Evolutionary conservation across 2,329 filamentous ascomycete genomes (phyloP).

Genomic region (Xylaria sp.): DNA sequence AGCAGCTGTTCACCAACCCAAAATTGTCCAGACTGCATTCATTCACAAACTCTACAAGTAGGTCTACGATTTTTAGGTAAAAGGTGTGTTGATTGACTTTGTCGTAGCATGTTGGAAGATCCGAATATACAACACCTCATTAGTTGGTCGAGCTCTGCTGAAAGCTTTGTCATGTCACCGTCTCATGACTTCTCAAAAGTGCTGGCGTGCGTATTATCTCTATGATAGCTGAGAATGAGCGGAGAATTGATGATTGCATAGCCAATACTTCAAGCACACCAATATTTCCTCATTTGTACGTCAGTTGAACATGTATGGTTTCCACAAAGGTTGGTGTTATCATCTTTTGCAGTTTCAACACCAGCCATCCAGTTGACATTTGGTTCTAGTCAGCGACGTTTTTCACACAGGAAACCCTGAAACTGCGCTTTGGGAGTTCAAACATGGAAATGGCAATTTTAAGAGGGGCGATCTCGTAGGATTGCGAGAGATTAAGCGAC

Average conservation of each 20-base stretch:
- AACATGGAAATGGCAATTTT: slow-evolving; percentile 97
- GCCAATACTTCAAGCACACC: slow-evolving; percentile 99
- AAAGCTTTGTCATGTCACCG: slow-evolving; percentile 99
- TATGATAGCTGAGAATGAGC: slow-evolving; percentile 20
- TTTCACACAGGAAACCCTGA: slow-evolving; percentile 96
- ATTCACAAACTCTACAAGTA: slow-evolving; percentile 99
- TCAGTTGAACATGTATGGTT: slow-evolving; percentile 99
- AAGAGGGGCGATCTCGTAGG: slow-evolving; percentile 93
- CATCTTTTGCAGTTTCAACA: slow-evolving; percentile 19
- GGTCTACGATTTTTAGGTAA: slow-evolving; percentile 48
- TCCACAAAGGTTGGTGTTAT: slow-evolving; percentile 84
- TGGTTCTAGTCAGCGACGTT: slow-evolving; percentile 85
- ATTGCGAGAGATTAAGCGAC: slow-evolving; percentile 92
- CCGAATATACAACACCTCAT: slow-evolving; percentile 93
- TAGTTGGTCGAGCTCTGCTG: slow-evolving; percentile 91
- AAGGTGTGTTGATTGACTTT: slow-evolving; percentile 35
- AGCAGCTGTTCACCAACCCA: slow-evolving; percentile 87
- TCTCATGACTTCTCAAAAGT: slow-evolving; percentile 98
- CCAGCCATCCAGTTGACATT: slow-evolving; percentile 41
- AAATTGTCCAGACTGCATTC: slow-evolving; percentile 97
- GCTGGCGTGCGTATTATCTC: slow-evolving; percentile 73
- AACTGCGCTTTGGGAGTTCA: slow-evolving; percentile 97
- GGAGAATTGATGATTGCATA: slow-evolving; percentile 54
- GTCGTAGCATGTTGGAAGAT: slow-evolving; percentile 91
- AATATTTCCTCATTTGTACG: slow-evolving; percentile 99